phyloP scores from a whole-genome alignment of 305 asterid species.

The Solanum chacoense region DNA sequence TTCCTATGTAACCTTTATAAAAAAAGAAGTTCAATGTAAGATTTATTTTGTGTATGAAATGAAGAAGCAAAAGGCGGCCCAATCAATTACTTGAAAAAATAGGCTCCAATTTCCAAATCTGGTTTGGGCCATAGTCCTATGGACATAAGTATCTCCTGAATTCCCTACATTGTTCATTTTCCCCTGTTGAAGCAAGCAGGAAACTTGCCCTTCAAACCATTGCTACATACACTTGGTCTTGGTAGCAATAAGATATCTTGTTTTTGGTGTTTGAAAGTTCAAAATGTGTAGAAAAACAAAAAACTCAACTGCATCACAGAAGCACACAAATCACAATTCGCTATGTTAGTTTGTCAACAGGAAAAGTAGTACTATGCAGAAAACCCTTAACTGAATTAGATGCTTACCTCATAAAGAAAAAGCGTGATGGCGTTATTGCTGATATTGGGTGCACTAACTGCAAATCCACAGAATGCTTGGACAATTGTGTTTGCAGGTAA shows the following conservation, averaged over 20 bases:
- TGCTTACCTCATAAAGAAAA: slow-evolving; percentile 68
- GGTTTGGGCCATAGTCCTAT: background rate
- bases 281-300: background rate
- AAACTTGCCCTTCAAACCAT: background rate
- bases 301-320: background rate
- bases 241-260: background rate
- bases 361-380: background rate
- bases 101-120: background rate
- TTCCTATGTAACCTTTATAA: background rate
- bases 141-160: background rate
- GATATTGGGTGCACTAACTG: slow-evolving; percentile 86
- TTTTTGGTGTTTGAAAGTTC: background rate
- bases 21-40: background rate
- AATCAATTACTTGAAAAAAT: background rate
- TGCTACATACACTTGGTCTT: background rate
- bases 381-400: slow-evolving; percentile 56
- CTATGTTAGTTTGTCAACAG: background rate
- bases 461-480: slow-evolving; percentile 50
- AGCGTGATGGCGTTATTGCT: slow-evolving; percentile 40
- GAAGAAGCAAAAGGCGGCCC: background rate
- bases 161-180: background rate
- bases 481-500: slow-evolving; percentile 88
- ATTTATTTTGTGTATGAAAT: background rate
- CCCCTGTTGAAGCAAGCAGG: background rate
- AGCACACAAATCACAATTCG: background rate